Evolutionary conservation across 805 yeast species (phyloP).

Genomic region (Danielia reshetovae): DNA sequence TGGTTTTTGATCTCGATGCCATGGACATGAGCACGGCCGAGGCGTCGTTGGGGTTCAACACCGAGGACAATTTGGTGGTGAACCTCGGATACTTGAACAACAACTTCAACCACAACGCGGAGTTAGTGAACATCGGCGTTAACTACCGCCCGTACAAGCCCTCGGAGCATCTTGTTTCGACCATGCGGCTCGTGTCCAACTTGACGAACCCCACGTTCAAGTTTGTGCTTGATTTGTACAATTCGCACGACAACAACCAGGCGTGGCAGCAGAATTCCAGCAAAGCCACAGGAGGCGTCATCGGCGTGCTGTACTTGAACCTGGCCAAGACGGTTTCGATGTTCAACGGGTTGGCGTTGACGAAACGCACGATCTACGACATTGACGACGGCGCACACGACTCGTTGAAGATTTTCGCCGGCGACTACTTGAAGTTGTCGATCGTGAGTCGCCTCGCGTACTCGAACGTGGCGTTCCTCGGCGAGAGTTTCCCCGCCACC

Average conservation of each 20-base stretch:
- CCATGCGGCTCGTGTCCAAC: conserved; percentile 40
- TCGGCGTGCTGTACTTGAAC: conserved; percentile 45
- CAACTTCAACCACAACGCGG: conserved; percentile 47
- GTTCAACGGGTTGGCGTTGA: conserved; percentile 55
- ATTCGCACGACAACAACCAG: conserved; percentile 42
- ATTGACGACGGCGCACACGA: conserved; percentile 52
- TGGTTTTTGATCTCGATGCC: conserved; percentile 38
- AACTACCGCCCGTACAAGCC: conserved; percentile 51
- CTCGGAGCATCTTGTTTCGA: conserved; percentile 43
- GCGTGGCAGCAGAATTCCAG: conserved; percentile 52
- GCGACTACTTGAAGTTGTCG: conserved; percentile 35
- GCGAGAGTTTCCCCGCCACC: conserved; percentile 36
- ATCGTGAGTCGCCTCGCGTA: conserved; percentile 24
- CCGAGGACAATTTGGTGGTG: conserved; percentile 35
- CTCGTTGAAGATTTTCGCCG: conserved; percentile 26
- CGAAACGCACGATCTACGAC: conserved; percentile 53
- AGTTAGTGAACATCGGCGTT: conserved; percentile 47
- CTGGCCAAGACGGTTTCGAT: conserved; percentile 22
- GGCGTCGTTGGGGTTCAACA: conserved; percentile 32
- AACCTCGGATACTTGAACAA: conserved; percentile 38
- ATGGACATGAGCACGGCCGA: conserved; percentile 34
- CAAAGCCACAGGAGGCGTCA: conserved; percentile 46
- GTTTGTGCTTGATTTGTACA: conserved; percentile 30
- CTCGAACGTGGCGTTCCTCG: conserved; percentile 19
- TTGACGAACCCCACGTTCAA: conserved; percentile 45